phyloP scores from a whole-genome alignment of 805 yeast species.

The Scheffersomyces lignosus region DNA sequence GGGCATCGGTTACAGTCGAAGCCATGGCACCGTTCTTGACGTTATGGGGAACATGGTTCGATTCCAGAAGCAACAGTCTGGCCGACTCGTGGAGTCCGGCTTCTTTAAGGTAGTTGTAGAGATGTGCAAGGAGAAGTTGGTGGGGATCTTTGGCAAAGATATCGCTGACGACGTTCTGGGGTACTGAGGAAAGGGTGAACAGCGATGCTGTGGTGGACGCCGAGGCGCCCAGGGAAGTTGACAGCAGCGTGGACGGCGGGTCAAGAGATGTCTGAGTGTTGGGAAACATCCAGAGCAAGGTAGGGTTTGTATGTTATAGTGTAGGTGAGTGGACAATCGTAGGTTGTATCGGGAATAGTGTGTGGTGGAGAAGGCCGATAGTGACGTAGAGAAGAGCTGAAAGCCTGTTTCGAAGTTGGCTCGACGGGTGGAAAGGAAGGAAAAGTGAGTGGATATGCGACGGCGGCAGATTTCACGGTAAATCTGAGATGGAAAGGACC shows the following conservation, averaged over 20 bases:
- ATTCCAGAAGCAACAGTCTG: constrained; percentile 42
- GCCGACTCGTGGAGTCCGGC: constrained; percentile 54
- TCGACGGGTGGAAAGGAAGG: too few relatives aligned
- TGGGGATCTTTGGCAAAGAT: constrained; percentile 45
- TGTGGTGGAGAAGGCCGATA: too few relatives aligned
- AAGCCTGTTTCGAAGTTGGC: too few relatives aligned
- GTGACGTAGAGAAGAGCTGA: too few relatives aligned
- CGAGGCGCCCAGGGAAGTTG: not conserved
- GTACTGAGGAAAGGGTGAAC: not conserved
- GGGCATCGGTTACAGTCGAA: constrained; percentile 1
- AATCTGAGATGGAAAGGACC: too few relatives aligned
- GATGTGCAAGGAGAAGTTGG: constrained; percentile 51
- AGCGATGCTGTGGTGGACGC: not conserved
- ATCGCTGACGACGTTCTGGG: constrained; percentile 10
- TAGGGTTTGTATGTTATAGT: too few relatives aligned
- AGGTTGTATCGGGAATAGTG: too few relatives aligned
- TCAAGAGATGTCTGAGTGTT: not conserved
- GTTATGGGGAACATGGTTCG: constrained; percentile 39
- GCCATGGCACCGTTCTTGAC: constrained; percentile 2
- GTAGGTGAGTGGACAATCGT: too few relatives aligned
- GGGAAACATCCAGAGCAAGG: not conserved
- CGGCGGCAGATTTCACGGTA: too few relatives aligned
- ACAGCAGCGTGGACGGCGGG: not conserved
- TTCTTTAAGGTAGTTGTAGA: constrained; percentile 49
- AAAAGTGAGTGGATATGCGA: too few relatives aligned